Evolutionary conservation across 768 basidiomycete species (phyloP), one percentile per base, ranked within the genome.

Genomic region (Russula sp.): DNA sequence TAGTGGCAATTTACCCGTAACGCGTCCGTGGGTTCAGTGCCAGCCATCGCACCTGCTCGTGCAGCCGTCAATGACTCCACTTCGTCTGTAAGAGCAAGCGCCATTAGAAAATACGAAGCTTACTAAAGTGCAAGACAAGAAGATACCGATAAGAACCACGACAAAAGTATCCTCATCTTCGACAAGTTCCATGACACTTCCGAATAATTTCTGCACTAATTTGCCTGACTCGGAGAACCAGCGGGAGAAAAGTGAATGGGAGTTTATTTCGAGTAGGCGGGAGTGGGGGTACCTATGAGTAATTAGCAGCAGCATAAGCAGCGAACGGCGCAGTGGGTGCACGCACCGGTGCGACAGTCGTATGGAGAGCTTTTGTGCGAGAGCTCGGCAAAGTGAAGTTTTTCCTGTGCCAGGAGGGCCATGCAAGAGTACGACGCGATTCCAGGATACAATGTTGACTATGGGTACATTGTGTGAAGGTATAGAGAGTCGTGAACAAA

Each of bases 201-300:
- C 83, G 71, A 98, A 99, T 18, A 99, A 78, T 50, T 89, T 83
- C 69, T 98, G 96, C 1, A 99, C 97, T 34, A 99, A 84, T 73
- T 99, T 99, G 16, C 97, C 97, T 0, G 94, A 97, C 71, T 99
- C 97, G 0, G 95, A 98, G 75, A 98, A 99, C 96, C 97, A 99
- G 68, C 94, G 90, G 16, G 93, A 95, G 72, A 99, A 98, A 16
- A 99, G 80, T 2, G 95, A 98, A 74, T 98, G 97, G 0, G 97
- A 95, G 71, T 98, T 98, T 70, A 99, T 97, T 73, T 99, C 97
- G 48, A 99, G 81, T 11, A 99, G 78, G 49, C 93, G 89, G 39
- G 92, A 83, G 73, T 90, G 82, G 0, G 88, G 78, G 71, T 97
- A 99, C 32, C 94, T 96, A 53, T 38, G 67, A 22, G 48, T 36